phyloP scores from a whole-genome alignment of 345 rosid species.

The Hirschfeldia incana region DNA sequence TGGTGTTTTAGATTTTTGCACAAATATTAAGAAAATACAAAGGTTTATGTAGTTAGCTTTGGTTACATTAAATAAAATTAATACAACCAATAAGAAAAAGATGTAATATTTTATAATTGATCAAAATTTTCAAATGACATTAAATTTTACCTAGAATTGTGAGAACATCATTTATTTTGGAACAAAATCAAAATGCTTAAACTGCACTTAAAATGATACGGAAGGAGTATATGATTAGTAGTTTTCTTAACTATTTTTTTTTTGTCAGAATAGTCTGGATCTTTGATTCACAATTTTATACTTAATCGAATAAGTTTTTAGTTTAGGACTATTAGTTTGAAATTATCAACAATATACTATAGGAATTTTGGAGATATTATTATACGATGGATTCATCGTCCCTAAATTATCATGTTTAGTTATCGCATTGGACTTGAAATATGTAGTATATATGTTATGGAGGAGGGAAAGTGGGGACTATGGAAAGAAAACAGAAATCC shows the following conservation, averaged over 20 bases:
- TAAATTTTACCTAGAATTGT: too few relatives aligned
- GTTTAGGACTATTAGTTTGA: background rate
- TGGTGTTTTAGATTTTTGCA: too few relatives aligned
- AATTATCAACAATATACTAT: background rate
- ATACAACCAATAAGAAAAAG: too few relatives aligned
- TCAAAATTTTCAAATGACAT: too few relatives aligned
- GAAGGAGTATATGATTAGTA: background rate
- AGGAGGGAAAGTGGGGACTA: constrained; percentile 2
- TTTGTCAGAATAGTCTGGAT: background rate
- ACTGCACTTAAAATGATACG: too few relatives aligned
- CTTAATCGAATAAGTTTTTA: too few relatives aligned
- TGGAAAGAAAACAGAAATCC: background rate
- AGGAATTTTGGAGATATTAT: background rate
- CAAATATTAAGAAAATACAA: too few relatives aligned
- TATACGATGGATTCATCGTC: background rate
- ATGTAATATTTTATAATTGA: too few relatives aligned
- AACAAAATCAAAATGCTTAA: too few relatives aligned
- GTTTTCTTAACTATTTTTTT: background rate
- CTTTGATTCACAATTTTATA: background rate
- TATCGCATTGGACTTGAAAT: background rate
- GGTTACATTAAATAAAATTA: too few relatives aligned
- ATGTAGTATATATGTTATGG: background rate
- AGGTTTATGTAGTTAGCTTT: too few relatives aligned
- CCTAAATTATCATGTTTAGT: background rate
- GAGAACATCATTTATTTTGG: too few relatives aligned